Percentiles rank a stretch among this genome's conserved stretches.
phyloP scores from a whole-genome alignment of 1,139 yeast species.

The Debaryomyces robertsiae region DNA sequence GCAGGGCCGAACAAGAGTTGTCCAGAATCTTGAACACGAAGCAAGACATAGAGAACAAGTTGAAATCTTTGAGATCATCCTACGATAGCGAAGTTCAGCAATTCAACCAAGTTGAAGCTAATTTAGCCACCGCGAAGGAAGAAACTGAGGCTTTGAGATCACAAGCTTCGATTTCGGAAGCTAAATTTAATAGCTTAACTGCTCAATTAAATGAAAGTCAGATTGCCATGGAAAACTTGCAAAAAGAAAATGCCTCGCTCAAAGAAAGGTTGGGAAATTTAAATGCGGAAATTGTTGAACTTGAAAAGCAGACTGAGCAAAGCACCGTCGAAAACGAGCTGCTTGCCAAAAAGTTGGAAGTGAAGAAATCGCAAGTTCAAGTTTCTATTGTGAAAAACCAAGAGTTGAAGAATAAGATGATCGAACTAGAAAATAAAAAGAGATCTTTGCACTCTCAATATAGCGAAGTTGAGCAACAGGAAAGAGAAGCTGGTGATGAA shows the following conservation, averaged over 20 bases:
- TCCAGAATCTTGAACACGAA: slow-evolving; percentile 64
- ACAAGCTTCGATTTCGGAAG: slow-evolving; percentile 79
- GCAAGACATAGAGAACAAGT: slow-evolving; percentile 69
- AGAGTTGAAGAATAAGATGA: slow-evolving; percentile 35
- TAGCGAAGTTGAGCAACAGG: slow-evolving; percentile 24
- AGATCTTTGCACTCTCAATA: slow-evolving; percentile 28
- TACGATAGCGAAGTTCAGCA: slow-evolving; percentile 82
- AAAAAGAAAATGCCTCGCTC: slow-evolving; percentile 62
- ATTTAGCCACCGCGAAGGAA: slow-evolving; percentile 57
- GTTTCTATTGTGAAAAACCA: slow-evolving; percentile 60
- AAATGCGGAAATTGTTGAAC: slow-evolving; percentile 66
- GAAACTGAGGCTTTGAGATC: slow-evolving; percentile 76
- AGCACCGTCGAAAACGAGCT: slow-evolving; percentile 57
- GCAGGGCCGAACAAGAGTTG: slow-evolving; percentile 76
- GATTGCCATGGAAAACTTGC: slow-evolving; percentile 61
- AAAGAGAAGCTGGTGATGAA: slow-evolving; percentile 35
- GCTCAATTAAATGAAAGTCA: slow-evolving; percentile 66
- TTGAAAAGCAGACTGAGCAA: slow-evolving; percentile 57
- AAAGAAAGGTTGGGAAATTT: slow-evolving; percentile 68
- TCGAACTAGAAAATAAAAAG: slow-evolving; percentile 31
- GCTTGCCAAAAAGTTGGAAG: slow-evolving; percentile 63
- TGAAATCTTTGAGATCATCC: slow-evolving; percentile 64
- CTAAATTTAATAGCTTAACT: slow-evolving; percentile 74
- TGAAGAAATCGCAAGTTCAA: slow-evolving; percentile 69
- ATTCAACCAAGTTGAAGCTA: slow-evolving; percentile 66